Base-by-base conservation (phyloP, 257 asterid genomes). In the Nicotiana tomentosiformis region DNA sequence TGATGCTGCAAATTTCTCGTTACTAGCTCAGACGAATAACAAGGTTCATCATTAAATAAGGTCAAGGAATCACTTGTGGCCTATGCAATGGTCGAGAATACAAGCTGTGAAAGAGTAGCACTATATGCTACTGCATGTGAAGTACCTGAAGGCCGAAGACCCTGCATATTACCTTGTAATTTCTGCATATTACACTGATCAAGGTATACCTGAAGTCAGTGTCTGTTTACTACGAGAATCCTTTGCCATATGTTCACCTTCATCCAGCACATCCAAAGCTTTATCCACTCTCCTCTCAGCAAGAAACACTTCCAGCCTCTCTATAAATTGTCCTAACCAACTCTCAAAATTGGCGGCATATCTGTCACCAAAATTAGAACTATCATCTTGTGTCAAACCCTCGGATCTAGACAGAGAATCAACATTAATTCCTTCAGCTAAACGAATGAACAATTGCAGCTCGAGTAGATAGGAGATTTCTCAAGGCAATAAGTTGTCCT, bases 271-370 rank as follows among this genome's bases (percentile, higher is more conserved):
- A 4, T 89, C 88, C 65, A 96, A 82, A 5, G 98, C 95, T 82
- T 96, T 98, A 3, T 93, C 93, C 1, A 96, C 89, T 79, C 95
- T 76, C 83, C 95, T 92, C 90, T 94, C 99, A 4, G 99, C 98
- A 17, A 93, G 84, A 29, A 94, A 64, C 30, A 94, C 95, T 77
- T 96, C 98, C 7, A 94, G 92, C 20, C 84, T 88, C 83, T 96
- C 97, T 80, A 84, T 76, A 72, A 85, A 94, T 49, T 91, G 89
- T 0, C 92, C 87, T 9, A 92, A 49, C 98, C 98, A 93, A 37
- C 88, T 85, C 43, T 93, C 99, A 1, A 86, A 84, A 16, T 88
- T 87, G 4, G 93, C 77, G 18, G 93, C 91, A 56, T 88, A 91
- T 23, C 67, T 80, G 16, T 85, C 84, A 15, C 89, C 87, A 4